Base-by-base conservation (phyloP, 2,329 filamentous ascomycete genomes). In the Scorias spongiosa region DNA sequence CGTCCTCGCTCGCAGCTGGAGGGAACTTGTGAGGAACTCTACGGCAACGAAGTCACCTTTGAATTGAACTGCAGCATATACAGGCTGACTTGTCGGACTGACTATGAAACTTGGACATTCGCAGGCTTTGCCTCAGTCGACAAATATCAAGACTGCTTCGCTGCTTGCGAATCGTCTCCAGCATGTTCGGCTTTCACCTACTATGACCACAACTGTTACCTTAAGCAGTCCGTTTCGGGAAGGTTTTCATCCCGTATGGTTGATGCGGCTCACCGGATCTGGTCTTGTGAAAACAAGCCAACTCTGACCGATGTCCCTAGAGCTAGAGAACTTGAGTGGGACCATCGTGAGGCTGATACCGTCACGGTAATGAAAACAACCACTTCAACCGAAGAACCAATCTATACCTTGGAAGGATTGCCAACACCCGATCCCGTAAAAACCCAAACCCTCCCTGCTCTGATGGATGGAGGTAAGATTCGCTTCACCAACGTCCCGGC, bases 141-240 rank as follows among this genome's bases (percentile, higher is more conserved):
- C 3, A 36, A 15, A 12, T 36, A 36, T 36, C 32, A 36, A 36
- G 32, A 36, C 12, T 36, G 32, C 15, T 36, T 36, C 15, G 12
- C 4, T 5, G 32, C 32, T 15, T 36, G 32, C 32, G 32, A 36
- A 3, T 12, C 11, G 12, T 36, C 9, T 36, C 12, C 11, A 5
- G 32, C 3, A 9, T 36, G 32, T 36, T 4, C 9, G 11, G 32
- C 32, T 12, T 36, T 36, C 32, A 12, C 32, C 12, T 36, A 12
- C 9, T 36, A 3, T 36, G 32, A 12, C 15, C 15, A 5, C 4
- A 9, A 5, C 39, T 44, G 42, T 29, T 47, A 47, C 42, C 39
- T 47, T 30, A 47, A 47, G 45, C 34, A 26, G 14, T 28, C 15
- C 2, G 44, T 47, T 34, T 44, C 40, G 14, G n/a, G 20, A 14